These are phyloP conservation scores for Musa itinerans DNA, from an alignment of 176 grass and related monocot genomes.

Conservation along the genomic window DNA sequence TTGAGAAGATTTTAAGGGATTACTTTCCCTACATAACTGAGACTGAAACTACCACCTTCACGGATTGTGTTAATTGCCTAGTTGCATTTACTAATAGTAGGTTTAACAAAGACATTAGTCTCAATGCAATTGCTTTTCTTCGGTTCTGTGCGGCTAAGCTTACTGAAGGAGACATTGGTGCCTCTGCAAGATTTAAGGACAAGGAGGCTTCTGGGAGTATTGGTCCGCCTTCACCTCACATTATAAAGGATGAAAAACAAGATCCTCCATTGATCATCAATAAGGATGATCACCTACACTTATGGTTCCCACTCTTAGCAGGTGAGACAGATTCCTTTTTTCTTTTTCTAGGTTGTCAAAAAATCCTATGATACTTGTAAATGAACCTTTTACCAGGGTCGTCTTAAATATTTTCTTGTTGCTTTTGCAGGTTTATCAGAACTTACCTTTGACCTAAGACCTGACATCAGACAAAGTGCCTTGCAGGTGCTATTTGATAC, in stretches of 20 bases:
- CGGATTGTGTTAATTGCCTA: constrained; percentile 96
- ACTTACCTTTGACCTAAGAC: constrained; percentile 95
- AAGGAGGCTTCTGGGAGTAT: constrained; percentile 41
- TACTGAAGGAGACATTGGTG: constrained; percentile 91
- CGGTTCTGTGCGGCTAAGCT: constrained; percentile 96
- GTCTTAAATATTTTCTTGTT: constrained; percentile 20
- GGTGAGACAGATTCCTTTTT: constrained; percentile 27
- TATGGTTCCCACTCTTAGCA: constrained; percentile 98
- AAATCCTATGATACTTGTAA: background rate
- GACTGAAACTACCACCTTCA: constrained; percentile 87
- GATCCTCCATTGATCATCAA: constrained; percentile 45
- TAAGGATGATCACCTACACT: constrained; percentile 94
- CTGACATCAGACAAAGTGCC: constrained; percentile 94
- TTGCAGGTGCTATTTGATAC: constrained; percentile 98
- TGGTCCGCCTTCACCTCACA: constrained; percentile 46
- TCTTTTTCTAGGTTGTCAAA: background rate
- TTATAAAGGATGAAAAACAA: constrained; percentile 67
- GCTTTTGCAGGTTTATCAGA: constrained; percentile 81
- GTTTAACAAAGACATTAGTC: constrained; percentile 98
- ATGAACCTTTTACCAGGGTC: background rate
- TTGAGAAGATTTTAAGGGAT: constrained; percentile 96
- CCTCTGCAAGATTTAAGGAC: constrained; percentile 59
- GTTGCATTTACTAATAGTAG: constrained; percentile 97
- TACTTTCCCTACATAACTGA: constrained; percentile 98
- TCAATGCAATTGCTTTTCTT: constrained; percentile 99